Evolutionary conservation across 2,329 filamentous ascomycete species (phyloP), one percentile per base, ranked within the genome.

Genomic region (Arachnopeziza araneosa): DNA sequence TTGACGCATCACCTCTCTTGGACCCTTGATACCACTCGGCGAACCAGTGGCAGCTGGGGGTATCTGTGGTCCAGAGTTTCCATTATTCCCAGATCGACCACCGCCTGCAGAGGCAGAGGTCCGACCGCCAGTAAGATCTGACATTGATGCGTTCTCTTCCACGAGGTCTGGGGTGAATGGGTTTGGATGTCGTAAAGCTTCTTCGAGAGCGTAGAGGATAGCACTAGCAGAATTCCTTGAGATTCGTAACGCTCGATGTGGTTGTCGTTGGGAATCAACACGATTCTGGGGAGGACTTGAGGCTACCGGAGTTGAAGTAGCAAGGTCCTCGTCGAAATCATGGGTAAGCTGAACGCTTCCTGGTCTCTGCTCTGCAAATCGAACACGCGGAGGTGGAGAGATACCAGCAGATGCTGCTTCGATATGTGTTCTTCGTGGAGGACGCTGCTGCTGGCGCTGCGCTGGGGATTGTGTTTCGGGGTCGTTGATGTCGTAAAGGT

Each of bases 121-220:
- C 65, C 80, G 77, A 69, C 79, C 79, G 71, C 85, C 83, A 71
- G 84, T 81, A 68, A 96, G 80, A 74, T 96, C 93, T 68, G 93
- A 89, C 93, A 99, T 98, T 70, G 85, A 84, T 68, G 93, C 90
- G 82, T 90, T 89, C 79, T 96, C 90, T 80, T 99, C 95, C 63
- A 87, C 82, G 67, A 87, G 78, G 75, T 96, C 92, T 24, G 89
- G 83, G 9, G 92, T 96, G 76, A 98, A 96, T 54, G 85, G 79
- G 66, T 91, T 83, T 1, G 93, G 92, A 53, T 88, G 84, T 67
- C 93, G 88, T 67, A 98, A 82, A 48, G 91, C 91, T 78, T 96
- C 91, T 79, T 98, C 93, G 60, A 98, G 84, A 48, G 92, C 86
- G 79, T 90, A 98, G 69, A 96, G 87, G 72, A 99, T 93, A 48